These are phyloP conservation scores for Dimargaris cristalligena DNA, from an alignment of 192 early-diverging fungal genomes.

Conservation along the genomic window DNA sequence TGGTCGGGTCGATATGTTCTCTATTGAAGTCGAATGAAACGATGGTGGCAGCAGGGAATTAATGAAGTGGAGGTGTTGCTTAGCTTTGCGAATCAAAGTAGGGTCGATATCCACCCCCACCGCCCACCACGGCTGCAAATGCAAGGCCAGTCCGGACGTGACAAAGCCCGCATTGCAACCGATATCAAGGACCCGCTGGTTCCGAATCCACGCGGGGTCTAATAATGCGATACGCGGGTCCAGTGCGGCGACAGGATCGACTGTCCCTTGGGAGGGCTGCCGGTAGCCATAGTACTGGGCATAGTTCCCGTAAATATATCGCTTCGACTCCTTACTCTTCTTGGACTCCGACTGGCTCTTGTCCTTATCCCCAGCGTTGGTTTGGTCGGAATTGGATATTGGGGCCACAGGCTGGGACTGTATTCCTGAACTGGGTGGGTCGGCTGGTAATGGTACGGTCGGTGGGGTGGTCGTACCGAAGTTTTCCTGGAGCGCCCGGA, in stretches of 20 bases:
- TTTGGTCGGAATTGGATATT: too few species aligned
- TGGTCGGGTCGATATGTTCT: too few species aligned
- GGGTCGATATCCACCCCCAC: constrained; percentile 64
- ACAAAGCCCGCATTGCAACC: constrained; percentile 62
- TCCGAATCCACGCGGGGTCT: constrained; percentile 26
- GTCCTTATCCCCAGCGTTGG: too few species aligned
- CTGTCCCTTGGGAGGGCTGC: background rate
- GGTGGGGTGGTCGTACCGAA: too few species aligned
- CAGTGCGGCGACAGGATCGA: background rate
- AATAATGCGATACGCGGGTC: constrained; percentile 45
- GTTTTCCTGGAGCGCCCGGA: too few species aligned
- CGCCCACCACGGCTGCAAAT: constrained; percentile 31
- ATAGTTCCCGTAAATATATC: constrained; percentile 35
- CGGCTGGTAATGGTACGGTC: too few species aligned
- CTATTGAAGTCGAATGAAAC: too few species aligned
- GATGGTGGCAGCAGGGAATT: too few species aligned
- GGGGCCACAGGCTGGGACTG: too few species aligned
- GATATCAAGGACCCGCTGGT: constrained; percentile 50
- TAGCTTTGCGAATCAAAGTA: constrained; percentile 39
- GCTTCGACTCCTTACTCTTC: too few species aligned
- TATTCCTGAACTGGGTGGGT: too few species aligned
- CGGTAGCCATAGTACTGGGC: constrained; percentile 36
- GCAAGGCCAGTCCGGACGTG: constrained; percentile 30
- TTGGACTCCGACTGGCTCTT: too few species aligned
- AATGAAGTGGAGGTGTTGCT: constrained; percentile 18